A percentile compares a stretch with the other conserved stretches of the same genome.
Evolutionary conservation across 768 basidiomycete species (phyloP).

Genomic region (Amanita exitialis): DNA sequence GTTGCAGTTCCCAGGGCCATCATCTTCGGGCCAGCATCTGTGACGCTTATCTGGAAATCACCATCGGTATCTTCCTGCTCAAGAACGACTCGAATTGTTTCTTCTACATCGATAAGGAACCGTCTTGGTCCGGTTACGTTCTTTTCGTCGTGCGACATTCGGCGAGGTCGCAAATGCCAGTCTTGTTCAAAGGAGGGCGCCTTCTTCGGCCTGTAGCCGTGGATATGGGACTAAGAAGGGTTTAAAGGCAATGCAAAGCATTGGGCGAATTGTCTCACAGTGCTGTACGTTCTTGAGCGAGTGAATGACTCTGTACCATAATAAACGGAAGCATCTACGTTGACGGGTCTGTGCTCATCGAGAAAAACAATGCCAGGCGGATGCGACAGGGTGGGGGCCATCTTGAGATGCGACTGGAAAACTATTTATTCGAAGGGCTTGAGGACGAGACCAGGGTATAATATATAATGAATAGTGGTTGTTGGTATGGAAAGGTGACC

Average conservation of each 20-base stretch:
- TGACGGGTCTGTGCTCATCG: slow-evolving; percentile 38
- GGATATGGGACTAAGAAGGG: slow-evolving; percentile 49
- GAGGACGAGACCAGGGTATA: slow-evolving; percentile 1
- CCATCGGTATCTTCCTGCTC: slow-evolving; percentile 98
- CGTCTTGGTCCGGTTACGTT: slow-evolving; percentile 69
- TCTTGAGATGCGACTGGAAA: background rate
- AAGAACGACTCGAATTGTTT: slow-evolving; percentile 91
- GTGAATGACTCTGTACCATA: slow-evolving; percentile 75
- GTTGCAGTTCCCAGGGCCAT: slow-evolving; percentile 94
- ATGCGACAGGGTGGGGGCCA: slow-evolving; percentile 61
- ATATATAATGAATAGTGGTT: background rate
- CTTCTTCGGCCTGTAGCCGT: slow-evolving; percentile 63
- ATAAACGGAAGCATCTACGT: slow-evolving; percentile 70
- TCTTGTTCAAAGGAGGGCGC: slow-evolving; percentile 71
- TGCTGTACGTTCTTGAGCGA: slow-evolving; percentile 82
- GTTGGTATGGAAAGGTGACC: background rate
- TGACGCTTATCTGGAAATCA: slow-evolving; percentile 93
- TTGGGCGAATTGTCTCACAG: slow-evolving; percentile 36
- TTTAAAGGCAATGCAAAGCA: background rate
- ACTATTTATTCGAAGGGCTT: background rate
- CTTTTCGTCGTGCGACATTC: slow-evolving; percentile 92
- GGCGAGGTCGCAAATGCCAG: slow-evolving; percentile 58
- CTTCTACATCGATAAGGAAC: slow-evolving; percentile 95
- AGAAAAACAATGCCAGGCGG: slow-evolving; percentile 57
- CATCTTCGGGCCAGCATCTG: slow-evolving; percentile 94